These are phyloP conservation scores for Halenospora varia DNA, from an alignment of 495 filamentous ascomycete genomes.

Conservation along the genomic window DNA sequence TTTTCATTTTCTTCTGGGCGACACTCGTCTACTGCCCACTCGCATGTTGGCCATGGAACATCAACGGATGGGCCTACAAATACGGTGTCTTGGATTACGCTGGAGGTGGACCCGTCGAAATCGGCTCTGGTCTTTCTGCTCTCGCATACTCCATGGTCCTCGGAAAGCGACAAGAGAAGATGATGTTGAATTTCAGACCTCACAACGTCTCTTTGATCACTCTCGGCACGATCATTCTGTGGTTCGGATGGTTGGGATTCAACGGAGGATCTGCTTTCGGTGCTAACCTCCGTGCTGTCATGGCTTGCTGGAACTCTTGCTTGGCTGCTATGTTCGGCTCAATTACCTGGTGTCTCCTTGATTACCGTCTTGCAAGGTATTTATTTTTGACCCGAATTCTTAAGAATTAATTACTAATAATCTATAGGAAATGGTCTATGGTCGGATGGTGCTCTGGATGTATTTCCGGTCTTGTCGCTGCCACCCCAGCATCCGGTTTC, in stretches of 20 bases:
- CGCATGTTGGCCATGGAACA: slow-evolving; percentile 93
- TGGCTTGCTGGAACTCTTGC: slow-evolving; percentile 96
- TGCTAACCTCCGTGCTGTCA: slow-evolving; percentile 88
- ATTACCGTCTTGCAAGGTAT: slow-evolving; percentile 76
- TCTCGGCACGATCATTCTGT: slow-evolving; percentile 90
- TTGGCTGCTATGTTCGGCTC: slow-evolving; percentile 84
- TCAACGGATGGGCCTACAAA: slow-evolving; percentile 87
- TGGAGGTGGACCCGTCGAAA: slow-evolving; percentile 96
- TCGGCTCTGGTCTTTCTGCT: slow-evolving; percentile 87
- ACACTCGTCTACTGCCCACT: slow-evolving; percentile 96
- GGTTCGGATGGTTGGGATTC: slow-evolving; percentile 99
- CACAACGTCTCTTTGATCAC: slow-evolving; percentile 98
- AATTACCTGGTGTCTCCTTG: slow-evolving; percentile 86
- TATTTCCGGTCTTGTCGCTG: slow-evolving; percentile 85
- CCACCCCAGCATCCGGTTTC: slow-evolving; percentile 83
- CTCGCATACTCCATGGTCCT: slow-evolving; percentile 94
- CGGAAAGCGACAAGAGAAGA: slow-evolving; percentile 95
- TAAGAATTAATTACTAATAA: not conserved
- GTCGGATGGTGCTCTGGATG: slow-evolving; percentile 97
- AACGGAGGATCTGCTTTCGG: slow-evolving; percentile 98
- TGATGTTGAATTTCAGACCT: slow-evolving; percentile 90
- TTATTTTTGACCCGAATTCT: not conserved
- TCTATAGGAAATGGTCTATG: slow-evolving; percentile 85
- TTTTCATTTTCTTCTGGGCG: slow-evolving; percentile 94
- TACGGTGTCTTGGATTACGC: slow-evolving; percentile 97